Evolutionary conservation across 1,284 basidiomycete species (phyloP), one percentile per base, ranked within the genome.

Genomic region (Bjerkandera adusta): DNA sequence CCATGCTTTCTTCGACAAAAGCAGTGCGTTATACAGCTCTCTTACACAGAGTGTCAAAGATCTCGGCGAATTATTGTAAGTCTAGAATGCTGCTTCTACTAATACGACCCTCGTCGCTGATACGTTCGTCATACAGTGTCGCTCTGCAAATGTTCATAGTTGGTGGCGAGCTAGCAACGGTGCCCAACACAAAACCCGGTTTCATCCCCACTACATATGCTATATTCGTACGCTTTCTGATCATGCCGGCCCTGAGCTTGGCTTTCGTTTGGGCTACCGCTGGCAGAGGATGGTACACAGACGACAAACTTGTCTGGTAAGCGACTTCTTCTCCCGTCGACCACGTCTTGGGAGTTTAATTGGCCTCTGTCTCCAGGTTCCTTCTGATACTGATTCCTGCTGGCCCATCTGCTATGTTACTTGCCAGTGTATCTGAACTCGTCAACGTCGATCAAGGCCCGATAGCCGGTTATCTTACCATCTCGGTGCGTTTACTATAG

Each of bases 221-320:
- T 6, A 55, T 66, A 38, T 26, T 56, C 20, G 50, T 65, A 7
- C 63, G 64, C 26, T 65, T 63, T 56, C 5, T 61, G 25, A 15
- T 60, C 40, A 62, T 63, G 60, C 64, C 64, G 30, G 55, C 52
- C 13, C 38, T 61, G 24, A 53, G 55, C 25, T 42, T 64, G 38
- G 58, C 60, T 20, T 62, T 65, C 41, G 60, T 66, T 7, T 58
- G 52, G 50, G 26, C 41, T 3, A 64, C 59, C 4, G 64, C 64
- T 5, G 62, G 62, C 13, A 52, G 57, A 24, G 61, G 61, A 15
- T 51, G 53, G 48, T 66, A 66, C 36, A 57, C 59, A 29, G 53
- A 60, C 42, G 63, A 66, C 42, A 55, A 56, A 22, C 63, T 66
- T 15, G 61, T 64, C 4, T 66, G 64, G 64, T 66, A 40, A 33